Evolutionary conservation across 345 rosid species (phyloP), one percentile per base, ranked within the genome.

Genomic region (Brassica cretica): DNA sequence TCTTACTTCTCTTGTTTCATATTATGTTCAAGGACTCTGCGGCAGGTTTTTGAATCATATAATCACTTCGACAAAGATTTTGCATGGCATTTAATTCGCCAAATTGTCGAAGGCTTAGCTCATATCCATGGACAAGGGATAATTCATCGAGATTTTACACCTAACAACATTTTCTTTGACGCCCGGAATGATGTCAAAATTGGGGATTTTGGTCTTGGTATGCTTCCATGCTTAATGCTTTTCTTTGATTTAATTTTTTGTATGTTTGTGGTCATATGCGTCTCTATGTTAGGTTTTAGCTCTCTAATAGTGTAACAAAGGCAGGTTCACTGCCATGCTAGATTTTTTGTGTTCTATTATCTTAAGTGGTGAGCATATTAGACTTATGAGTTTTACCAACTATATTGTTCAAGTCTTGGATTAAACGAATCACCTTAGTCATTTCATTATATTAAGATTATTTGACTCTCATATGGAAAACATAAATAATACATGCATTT

Each of bases 101-200:
- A 94, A 88, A 90, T 94, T 83, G 97, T 94, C 14, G 97, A 94
- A 84, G 98, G 98, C 80, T 82, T 94, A 87, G 95, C 71, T 32
- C 98, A 94, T 80, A 92, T 94, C 65, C 98, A 94, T 77, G 97
- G 89, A 72, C 98, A 94, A 76, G 98, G 98, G 80, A 94, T 94
- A 75, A 92, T 94, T 84, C 98, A 94, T 86, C 86, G 98, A 35
- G 98, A 94, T 86, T 84, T 94, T 75, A 94, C 98, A 12, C 98
- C 98, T 0, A 94, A 79, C 74, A 94, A 94, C 80, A 94, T 94
- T 69, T 94, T 94, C 78, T 94, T 94, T 85, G 97, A 89, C 86
- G 91, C 98, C 39, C 97, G 98, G 33, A 86, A 82, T 83, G 98
- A 94, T 76, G 84, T 94, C 74, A 94, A 94, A 84, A 94, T 94